Evolutionary conservation across 2,329 filamentous ascomycete genomes (phyloP).

Genomic region (Chalara sp.): DNA sequence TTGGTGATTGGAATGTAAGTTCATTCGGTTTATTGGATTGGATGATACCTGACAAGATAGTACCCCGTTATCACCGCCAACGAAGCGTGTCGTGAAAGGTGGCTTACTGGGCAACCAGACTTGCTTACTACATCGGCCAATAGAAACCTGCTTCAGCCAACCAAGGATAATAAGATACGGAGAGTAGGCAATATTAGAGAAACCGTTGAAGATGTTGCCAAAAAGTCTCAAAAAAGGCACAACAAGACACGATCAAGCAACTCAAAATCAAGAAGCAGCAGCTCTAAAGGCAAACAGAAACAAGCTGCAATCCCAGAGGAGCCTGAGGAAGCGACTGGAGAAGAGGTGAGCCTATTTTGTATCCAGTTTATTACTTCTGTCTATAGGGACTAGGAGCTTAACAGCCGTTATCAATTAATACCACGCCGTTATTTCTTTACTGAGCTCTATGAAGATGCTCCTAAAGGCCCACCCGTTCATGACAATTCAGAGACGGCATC

Average conservation of each 20-base stretch:
- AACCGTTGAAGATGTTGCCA: conserved; percentile 27
- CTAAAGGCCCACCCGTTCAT: too few species aligned
- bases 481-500: too few species aligned
- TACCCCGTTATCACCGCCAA: conserved; percentile 90
- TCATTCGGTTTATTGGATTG: neutral
- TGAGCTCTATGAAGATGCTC: too few species aligned
- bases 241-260: conserved; percentile 6
- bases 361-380: too few species aligned
- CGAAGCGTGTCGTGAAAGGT: conserved; percentile 65
- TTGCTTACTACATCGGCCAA: conserved; percentile 50
- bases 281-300: conserved; percentile 24
- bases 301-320: conserved; percentile 1
- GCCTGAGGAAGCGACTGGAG: conserved; percentile 18
- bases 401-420: too few species aligned
- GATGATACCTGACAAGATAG: conserved; percentile 38
- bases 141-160: conserved; percentile 45
- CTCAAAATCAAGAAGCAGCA: conserved; percentile 15
- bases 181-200: conserved; percentile 32
- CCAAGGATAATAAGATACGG: conserved; percentile 29
- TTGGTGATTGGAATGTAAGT: conserved; percentile 90
- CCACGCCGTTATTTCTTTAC: too few species aligned
- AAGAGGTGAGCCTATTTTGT: conserved; percentile 10
- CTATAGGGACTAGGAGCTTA: too few species aligned
- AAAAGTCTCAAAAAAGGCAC: conserved; percentile 26
- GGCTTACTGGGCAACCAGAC: conserved; percentile 43